A percentile compares a stretch with the other conserved stretches of the same genome.
phyloP scores from a whole-genome alignment of 306 rosid species.

The Quercus robur region DNA sequence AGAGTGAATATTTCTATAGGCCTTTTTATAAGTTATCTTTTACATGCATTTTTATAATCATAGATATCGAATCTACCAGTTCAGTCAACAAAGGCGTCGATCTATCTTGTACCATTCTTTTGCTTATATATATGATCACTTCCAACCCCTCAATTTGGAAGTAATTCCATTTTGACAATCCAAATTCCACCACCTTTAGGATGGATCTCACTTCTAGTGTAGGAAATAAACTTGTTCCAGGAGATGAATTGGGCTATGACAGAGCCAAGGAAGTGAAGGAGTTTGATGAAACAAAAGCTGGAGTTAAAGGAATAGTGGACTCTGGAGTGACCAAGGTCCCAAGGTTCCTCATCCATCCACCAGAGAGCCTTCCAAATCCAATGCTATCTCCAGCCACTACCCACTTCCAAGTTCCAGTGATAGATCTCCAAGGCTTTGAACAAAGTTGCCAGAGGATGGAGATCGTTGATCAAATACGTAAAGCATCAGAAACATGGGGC shows the following conservation, averaged over 20 bases:
- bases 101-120: conserved; percentile 23
- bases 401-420: conserved; percentile 46
- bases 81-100: conserved; percentile 19
- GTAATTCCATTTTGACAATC: conserved; percentile 3
- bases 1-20: conserved; percentile 36
- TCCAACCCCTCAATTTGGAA: conserved; percentile 17
- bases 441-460: conserved; percentile 12
- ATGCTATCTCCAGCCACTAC: not conserved
- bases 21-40: conserved; percentile 19
- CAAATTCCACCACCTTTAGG: conserved; percentile 1
- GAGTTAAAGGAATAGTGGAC: conserved; percentile 69
- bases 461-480: conserved; percentile 39
- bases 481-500: conserved; percentile 70
- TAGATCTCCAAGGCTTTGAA: conserved; percentile 49
- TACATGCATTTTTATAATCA: conserved; percentile 9
- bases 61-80: conserved; percentile 15
- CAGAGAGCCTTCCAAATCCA: conserved; percentile 14
- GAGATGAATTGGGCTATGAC: conserved; percentile 27
- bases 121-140: conserved; percentile 17
- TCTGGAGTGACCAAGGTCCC: conserved; percentile 60
- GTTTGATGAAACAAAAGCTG: conserved; percentile 68
- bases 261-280: conserved; percentile 61
- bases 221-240: not conserved
- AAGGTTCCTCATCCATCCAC: conserved; percentile 54
- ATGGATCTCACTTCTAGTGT: conserved; percentile 14